Evolutionary conservation across 2,329 filamentous ascomycete species (phyloP).

Genomic region (Exophiala sideris): DNA sequence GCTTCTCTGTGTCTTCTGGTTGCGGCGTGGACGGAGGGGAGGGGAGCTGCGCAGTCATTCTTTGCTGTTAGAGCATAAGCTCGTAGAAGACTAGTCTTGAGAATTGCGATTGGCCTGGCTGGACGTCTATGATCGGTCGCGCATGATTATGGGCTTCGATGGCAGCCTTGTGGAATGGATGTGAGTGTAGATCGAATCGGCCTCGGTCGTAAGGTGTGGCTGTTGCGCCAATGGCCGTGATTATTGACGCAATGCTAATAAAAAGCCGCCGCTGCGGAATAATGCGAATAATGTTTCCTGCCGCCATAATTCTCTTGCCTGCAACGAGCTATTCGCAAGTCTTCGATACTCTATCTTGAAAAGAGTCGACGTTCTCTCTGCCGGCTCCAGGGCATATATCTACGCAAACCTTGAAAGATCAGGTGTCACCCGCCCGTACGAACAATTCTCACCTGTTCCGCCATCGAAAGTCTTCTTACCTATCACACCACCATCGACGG

Average conservation of each 20-base stretch:
- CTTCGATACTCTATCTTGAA: background rate
- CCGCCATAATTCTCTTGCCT: background rate
- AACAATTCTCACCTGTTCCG: background rate
- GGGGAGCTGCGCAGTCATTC: constrained; percentile 3
- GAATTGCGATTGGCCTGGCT: background rate
- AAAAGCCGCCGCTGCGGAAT: constrained; percentile 9
- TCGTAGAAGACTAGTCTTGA: constrained; percentile 7
- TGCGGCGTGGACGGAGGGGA: constrained; percentile 20
- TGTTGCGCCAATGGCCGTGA: constrained; percentile 8
- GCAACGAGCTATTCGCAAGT: background rate
- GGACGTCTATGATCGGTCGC: constrained; percentile 3
- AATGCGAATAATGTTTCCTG: constrained; percentile 4
- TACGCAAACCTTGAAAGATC: background rate
- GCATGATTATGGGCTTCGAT: constrained; percentile 1
- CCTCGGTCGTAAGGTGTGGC: background rate
- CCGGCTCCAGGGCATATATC: background rate
- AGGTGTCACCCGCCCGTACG: background rate
- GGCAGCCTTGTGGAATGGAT: background rate
- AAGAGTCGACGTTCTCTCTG: too few relatives aligned
- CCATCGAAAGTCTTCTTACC: constrained; percentile 1
- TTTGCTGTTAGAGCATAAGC: background rate
- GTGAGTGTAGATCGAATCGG: constrained; percentile 2
- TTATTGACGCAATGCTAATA: constrained; percentile 16
- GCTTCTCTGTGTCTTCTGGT: background rate
- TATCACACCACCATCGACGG: constrained; percentile 9